phyloP scores from a whole-genome alignment of 345 rosid genomes.

The Noccaea caerulescens region DNA sequence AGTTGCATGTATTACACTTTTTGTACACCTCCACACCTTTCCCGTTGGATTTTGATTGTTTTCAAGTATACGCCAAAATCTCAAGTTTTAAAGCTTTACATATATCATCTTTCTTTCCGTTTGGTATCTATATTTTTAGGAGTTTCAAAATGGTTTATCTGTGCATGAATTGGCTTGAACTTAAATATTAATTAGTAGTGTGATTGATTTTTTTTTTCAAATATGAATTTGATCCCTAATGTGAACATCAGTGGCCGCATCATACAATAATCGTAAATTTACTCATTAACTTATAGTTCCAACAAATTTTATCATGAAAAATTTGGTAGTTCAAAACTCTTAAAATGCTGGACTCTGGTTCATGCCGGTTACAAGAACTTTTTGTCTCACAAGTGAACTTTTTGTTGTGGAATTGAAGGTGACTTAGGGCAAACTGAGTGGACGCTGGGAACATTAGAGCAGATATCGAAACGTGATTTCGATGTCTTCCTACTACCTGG shows the following conservation, averaged over 20 bases:
- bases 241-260: background rate
- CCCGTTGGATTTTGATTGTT: constrained; percentile 32
- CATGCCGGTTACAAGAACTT: background rate
- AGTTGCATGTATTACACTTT: constrained; percentile 19
- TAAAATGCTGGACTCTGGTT: background rate
- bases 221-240: background rate
- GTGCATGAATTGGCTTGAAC: constrained; percentile 11
- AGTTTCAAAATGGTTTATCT: constrained; percentile 11
- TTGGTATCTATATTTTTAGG: background rate
- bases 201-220: constrained; percentile 7
- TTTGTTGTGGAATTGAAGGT: constrained; percentile 51
- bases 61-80: constrained; percentile 29
- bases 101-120: background rate
- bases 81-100: constrained; percentile 3
- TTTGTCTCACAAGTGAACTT: background rate
- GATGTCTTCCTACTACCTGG: constrained; percentile 77
- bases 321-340: no score
- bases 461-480: constrained; percentile 52
- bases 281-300: background rate
- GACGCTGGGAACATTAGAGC: constrained; percentile 65
- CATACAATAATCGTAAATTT: background rate
- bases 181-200: background rate
- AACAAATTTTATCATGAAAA: background rate
- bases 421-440: constrained; percentile 93
- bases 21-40: constrained; percentile 24